Base-by-base conservation (phyloP, 495 filamentous ascomycete genomes). In the Xylaria longipes region DNA sequence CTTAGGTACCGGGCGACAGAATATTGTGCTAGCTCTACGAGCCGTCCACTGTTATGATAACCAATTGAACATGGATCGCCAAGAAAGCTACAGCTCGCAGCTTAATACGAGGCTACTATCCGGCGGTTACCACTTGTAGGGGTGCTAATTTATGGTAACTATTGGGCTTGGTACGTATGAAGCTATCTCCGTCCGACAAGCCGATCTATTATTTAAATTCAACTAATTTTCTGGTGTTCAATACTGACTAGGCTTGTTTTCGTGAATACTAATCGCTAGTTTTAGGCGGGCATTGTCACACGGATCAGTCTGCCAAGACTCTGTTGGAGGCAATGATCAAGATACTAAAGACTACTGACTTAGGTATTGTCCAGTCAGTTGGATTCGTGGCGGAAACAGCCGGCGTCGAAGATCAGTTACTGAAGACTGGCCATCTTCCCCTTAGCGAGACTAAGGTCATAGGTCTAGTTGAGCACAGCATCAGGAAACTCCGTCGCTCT, bases 301-400 rank as follows among this genome's bases (percentile, higher is more conserved):
- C n/a, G n/a, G n/a, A n/a, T n/a, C n/a, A n/a, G n/a, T n/a, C n/a
- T n/a, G n/a, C n/a, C n/a, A n/a, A n/a, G n/a, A n/a, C n/a, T n/a
- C n/a, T n/a, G n/a, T n/a, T n/a, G n/a, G n/a, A n/a, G n/a, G n/a
- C n/a, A n/a, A n/a, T n/a, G n/a, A n/a, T n/a, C n/a, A n/a, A n/a
- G n/a, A n/a, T n/a, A n/a, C n/a, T n/a, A n/a, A n/a, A n/a, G 14
- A 80, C 81, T 33, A 80, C 90, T 45, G 83, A 88, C 45, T 78
- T 90, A 75, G 68, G 88, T 12, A 75, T 80, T 11, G 79, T 85
- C 25, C 78, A 77, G 37, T 79, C 78, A 4, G 78, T 81, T 20
- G 83, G 83, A 0, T 79, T 76, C 50, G 72, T 39, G 11, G 46
- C 48, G 0, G 46, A 67, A 52, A 29, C 22, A 20, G 62, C 62